A percentile compares a stretch with the other conserved stretches of the same genome.
Evolutionary conservation across 352 stramenopile genomes (phyloP).

Genomic region (Globisporangium camurandrum): DNA sequence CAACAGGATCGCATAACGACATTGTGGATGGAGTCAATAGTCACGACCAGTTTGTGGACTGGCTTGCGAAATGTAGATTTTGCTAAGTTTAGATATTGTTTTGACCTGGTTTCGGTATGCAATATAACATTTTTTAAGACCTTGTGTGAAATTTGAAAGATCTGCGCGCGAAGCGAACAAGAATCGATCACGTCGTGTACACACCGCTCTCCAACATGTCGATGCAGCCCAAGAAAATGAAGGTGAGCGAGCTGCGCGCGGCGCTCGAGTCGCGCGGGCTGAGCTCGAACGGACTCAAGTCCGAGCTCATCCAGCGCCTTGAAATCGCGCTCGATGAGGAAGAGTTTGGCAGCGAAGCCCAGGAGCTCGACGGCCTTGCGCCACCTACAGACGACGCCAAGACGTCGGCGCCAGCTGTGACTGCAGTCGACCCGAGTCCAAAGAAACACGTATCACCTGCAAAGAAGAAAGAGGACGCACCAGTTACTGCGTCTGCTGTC

Average conservation of each 20-base stretch:
- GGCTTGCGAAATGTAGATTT: too few relatives aligned
- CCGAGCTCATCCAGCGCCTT: constrained; percentile 84
- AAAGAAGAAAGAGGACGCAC: constrained; percentile 17
- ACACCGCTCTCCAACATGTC: constrained; percentile 17
- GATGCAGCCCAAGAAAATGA: constrained; percentile 89
- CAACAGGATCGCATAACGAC: too few relatives aligned
- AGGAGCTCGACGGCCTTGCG: constrained; percentile 60
- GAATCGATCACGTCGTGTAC: neutral
- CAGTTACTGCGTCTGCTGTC: constrained; percentile 14
- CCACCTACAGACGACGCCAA: constrained; percentile 23
- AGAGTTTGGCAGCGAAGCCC: constrained; percentile 74
- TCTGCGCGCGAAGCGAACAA: constrained; percentile 3
- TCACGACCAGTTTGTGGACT: too few relatives aligned
- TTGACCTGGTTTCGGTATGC: neutral
- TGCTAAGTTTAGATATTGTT: too few relatives aligned
- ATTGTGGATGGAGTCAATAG: too few relatives aligned
- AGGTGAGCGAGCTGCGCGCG: constrained; percentile 83
- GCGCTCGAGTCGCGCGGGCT: constrained; percentile 74
- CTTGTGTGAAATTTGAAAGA: constrained; percentile 1
- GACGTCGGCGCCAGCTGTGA: neutral
- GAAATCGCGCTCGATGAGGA: constrained; percentile 85
- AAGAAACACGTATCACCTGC: constrained; percentile 18
- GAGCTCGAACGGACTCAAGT: constrained; percentile 84
- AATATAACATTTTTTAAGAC: neutral
- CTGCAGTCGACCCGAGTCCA: constrained; percentile 9